Evolutionary conservation across 2,329 filamentous ascomycete species (phyloP).

Genomic region (Plenodomus biglobosus): DNA sequence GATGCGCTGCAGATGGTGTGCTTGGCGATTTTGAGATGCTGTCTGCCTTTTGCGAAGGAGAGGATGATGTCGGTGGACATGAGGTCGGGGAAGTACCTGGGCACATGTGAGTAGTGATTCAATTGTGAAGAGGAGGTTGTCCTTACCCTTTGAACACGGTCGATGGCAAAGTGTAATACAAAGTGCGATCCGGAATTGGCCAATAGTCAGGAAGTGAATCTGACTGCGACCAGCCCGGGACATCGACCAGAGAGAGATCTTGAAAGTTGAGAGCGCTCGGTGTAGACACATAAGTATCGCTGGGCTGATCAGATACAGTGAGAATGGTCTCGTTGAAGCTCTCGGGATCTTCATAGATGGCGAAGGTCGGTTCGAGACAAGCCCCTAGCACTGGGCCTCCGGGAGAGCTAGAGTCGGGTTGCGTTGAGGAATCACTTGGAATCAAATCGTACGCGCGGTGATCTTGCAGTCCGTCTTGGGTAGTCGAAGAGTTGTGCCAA

Average conservation of each 20-base stretch:
- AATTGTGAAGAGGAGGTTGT: neutral
- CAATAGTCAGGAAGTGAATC: neutral
- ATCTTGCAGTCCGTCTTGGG: neutral
- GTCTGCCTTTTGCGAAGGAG: constrained; percentile 19
- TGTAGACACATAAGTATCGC: constrained; percentile 1
- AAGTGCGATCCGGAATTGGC: constrained; percentile 6
- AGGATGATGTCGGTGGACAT: constrained; percentile 18
- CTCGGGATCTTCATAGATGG: neutral
- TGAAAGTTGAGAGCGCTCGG: constrained; percentile 17
- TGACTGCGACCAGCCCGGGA: neutral
- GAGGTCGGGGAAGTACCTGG: constrained; percentile 12
- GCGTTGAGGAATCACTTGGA: neutral
- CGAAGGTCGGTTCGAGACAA: neutral
- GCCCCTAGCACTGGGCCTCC: neutral
- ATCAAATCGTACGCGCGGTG: neutral
- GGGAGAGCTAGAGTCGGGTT: neutral
- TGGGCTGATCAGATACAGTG: neutral
- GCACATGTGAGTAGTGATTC: neutral
- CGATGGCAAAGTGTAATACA: constrained; percentile 5
- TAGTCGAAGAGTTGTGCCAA: neutral
- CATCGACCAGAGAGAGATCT: constrained; percentile 13
- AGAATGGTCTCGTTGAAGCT: constrained; percentile 7
- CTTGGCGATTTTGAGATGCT: constrained; percentile 17
- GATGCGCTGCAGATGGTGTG: constrained; percentile 18
- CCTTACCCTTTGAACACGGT: constrained; percentile 11